Evolutionary conservation across 2,329 filamentous ascomycete species (phyloP), one percentile per base, ranked within the genome.

Genomic region (Calonectria pteridis): DNA sequence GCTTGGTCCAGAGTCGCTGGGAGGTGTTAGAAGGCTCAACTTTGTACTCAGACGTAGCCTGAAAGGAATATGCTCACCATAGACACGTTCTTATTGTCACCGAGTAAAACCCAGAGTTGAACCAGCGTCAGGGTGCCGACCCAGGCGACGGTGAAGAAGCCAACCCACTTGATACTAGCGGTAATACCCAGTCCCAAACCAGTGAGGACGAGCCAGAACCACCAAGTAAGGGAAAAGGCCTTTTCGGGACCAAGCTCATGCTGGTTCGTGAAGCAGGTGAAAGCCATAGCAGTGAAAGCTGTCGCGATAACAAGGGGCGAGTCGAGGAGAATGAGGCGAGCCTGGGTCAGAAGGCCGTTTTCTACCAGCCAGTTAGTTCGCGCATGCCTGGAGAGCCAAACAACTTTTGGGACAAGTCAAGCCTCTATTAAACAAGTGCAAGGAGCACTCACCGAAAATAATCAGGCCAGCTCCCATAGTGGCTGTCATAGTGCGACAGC

Each of bases 121-220:
- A 99, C 84, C 55, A 96, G 85, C 46, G 97, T 99, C 86, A 99
- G 91, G 85, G 90, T 92, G 75, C 97, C 97, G 78, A 99, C 95
- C 97, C 97, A 99, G 63, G 96, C 97, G 84, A 98, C 98, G 76
- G 97, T 99, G 88, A 99, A 98, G 67, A 99, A 89, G 65, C 97
- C 97, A 82, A 99, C 97, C 97, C 97, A 99, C 88, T 99, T 99
- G 82, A 98, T 96, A 87, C 96, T 98, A 75, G 93, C 91, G 10
- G 97, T 98, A 65, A 96, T 93, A 75, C 97, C 97, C 65, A 99
- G 89, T 46, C 94, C 94, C 53, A 99, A 87, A 79, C 97, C 97
- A 55, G 94, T 97, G 83, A 95, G 92, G 71, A 90, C 89, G 69
- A 99, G 90, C 96, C 97, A 99, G 87, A 98, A 98, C 97, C 97